phyloP scores from a whole-genome alignment of 805 yeast genomes.

The Saccharomycopsis babjevae region DNA sequence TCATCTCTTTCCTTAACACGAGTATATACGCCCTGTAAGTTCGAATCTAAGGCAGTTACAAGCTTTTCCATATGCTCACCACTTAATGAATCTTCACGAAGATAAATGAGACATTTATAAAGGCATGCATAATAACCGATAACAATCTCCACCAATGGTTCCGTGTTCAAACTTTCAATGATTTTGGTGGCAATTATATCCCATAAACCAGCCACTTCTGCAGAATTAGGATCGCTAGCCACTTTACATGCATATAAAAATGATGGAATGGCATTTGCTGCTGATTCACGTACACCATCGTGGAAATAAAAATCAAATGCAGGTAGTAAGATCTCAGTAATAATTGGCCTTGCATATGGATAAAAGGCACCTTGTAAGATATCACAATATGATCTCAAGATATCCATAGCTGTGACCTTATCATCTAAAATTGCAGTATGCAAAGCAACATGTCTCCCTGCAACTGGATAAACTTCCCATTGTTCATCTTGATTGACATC shows the following conservation, averaged over 20 bases:
- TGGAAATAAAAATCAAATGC: constrained; percentile 85
- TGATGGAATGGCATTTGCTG: constrained; percentile 76
- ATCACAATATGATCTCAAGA: constrained; percentile 74
- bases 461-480: constrained; percentile 87
- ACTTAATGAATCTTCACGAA: constrained; percentile 56
- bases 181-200: constrained; percentile 55
- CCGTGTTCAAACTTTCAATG: constrained; percentile 56
- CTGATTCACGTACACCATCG: constrained; percentile 89
- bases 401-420: constrained; percentile 84
- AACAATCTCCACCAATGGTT: constrained; percentile 74
- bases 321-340: constrained; percentile 73
- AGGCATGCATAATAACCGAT: constrained; percentile 71
- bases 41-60: constrained; percentile 48
- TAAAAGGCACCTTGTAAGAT: constrained; percentile 74
- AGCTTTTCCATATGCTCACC: constrained; percentile 45
- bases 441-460: constrained; percentile 89
- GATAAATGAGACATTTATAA: constrained; percentile 50
- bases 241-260: constrained; percentile 51
- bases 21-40: constrained; percentile 56
- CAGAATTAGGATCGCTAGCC: constrained; percentile 40
- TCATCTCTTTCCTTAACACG: constrained; percentile 64
- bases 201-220: constrained; percentile 63
- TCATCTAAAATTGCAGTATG: constrained; percentile 93
- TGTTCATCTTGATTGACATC: constrained; percentile 77
- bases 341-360: constrained; percentile 71